Percentiles rank a stretch among this genome's conserved stretches.
Evolutionary conservation across 192 early-diverging fungal species (phyloP).

Genomic region (Allomyces arbusculus): DNA sequence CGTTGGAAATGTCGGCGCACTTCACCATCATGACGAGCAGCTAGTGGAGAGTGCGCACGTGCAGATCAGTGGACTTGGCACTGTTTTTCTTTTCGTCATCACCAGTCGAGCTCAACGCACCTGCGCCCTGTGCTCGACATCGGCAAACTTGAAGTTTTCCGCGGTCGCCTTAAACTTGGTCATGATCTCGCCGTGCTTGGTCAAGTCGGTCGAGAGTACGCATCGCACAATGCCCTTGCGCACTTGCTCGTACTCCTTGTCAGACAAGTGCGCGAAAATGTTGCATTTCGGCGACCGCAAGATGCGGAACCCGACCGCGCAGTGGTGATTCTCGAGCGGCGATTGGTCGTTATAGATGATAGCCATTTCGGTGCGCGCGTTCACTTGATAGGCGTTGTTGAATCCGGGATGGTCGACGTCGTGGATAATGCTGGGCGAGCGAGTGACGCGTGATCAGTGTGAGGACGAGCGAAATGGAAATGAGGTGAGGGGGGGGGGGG

Average conservation of each 20-base stretch:
- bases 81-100: too few species aligned
- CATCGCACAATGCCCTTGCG: conserved; percentile 24
- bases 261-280: background rate
- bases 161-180: conserved; percentile 10
- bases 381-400: conserved; percentile 81
- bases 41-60: too few species aligned
- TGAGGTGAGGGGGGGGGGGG: too few species aligned
- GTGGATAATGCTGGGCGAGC: background rate
- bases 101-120: too few species aligned
- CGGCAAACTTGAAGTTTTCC: conserved; percentile 16
- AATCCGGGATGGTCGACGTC: conserved; percentile 43
- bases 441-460: too few species aligned
- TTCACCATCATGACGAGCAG: conserved; percentile 31
- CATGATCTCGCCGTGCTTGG: conserved; percentile 24
- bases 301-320: conserved; percentile 21
- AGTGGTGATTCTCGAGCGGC: conserved; percentile 71
- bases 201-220: conserved; percentile 29
- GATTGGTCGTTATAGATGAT: conserved; percentile 52
- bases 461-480: too few species aligned
- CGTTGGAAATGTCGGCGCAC: conserved; percentile 34
- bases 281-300: background rate
- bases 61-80: too few species aligned
- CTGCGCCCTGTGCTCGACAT: conserved; percentile 15
- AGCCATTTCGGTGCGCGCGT: conserved; percentile 57
- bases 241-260: conserved; percentile 9